Conservation (phyloP, 768 basidiomycete species). For the Trametes coccinea region DNA sequence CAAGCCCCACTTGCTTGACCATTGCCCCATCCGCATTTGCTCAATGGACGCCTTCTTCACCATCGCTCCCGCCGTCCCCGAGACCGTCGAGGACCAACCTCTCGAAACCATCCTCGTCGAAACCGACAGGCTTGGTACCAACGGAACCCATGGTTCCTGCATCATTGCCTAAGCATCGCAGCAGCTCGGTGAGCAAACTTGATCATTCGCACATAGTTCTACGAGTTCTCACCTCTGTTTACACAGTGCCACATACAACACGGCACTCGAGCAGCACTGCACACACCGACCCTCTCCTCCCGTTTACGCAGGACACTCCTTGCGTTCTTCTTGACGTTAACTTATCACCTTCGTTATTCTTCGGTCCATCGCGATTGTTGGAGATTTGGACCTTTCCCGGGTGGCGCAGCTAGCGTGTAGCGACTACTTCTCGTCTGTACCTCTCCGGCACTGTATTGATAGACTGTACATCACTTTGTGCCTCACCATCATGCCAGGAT, state of each 20-base stretch:
- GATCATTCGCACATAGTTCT: neutral
- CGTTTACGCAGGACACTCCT: neutral
- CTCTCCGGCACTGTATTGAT: neutral
- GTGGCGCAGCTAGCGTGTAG: neutral
- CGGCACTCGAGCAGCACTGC: neutral
- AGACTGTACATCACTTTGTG: neutral
- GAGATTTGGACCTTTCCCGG: neutral
- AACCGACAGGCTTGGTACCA: constrained; percentile 3
- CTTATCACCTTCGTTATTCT: constrained; percentile 1
- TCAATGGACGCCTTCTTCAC: constrained; percentile 24
- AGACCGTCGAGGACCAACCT: constrained; percentile 1
- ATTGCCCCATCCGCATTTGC: neutral
- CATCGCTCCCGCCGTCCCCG: constrained; percentile 19
- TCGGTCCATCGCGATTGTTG: neutral
- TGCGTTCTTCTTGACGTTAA: neutral
- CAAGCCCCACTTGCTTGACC: constrained; percentile 14
- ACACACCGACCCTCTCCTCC: neutral
- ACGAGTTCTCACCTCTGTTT: neutral
- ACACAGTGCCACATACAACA: neutral
- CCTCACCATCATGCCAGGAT: neutral
- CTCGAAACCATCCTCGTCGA: constrained; percentile 15
- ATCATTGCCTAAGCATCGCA: constrained; percentile 5
- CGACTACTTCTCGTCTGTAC: neutral
- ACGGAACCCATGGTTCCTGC: constrained; percentile 1
- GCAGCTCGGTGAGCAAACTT: neutral